Base-by-base conservation (phyloP, 495 filamentous ascomycete species). In the Aspergillus cavernicola region DNA sequence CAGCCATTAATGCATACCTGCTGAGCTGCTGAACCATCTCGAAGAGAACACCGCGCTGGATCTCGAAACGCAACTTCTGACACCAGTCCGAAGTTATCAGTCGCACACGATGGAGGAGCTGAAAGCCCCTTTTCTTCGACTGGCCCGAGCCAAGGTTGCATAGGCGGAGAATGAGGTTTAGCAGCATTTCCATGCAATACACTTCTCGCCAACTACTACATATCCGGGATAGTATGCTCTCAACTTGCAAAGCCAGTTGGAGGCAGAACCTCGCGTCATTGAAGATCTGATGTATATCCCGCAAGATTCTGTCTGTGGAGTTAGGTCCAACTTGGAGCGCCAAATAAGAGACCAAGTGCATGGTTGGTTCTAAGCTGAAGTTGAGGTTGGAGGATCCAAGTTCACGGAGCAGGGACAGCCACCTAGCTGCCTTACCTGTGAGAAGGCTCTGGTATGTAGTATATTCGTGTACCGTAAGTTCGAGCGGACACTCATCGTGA, bases 331-430 rank as follows among this genome's bases (percentile, higher is more conserved):
- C 72, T 42, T 82, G 76, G 29, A 69, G 67, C 12, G 64, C 64
- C 18, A 74, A 67, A 47, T 82, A 79, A 11, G 69, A 50, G 5
- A 81, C 32, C 6, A 81, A 56, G 4, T 70, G 24, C 18, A 59
- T 63, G 0, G 75, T 78, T 7, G 70, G 61, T 11, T 69, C 51
- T 6, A 70, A 56, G 24, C 66, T 77, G 39, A 79, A 74, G 50
- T 79, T 71, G 15, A 85, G 24, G 28, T 68, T 72, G 2, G 72
- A 74, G 0, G 66, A 60, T 11, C 56, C 58, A 12, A 85, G 63
- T 52, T 83, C 77, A 13, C 70, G 55, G 0, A 77, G 58, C 8
- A 83, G 70, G 33, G 80, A 80, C 2, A 73, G 55, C 74, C 79
- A 79, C 36, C 79, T 74, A 19, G 15, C n/a, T 6, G 16, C 7